Evolutionary conservation across 2,329 filamentous ascomycete species (phyloP), one percentile per base, ranked within the genome.

Genomic region (Diplodia corticola): DNA sequence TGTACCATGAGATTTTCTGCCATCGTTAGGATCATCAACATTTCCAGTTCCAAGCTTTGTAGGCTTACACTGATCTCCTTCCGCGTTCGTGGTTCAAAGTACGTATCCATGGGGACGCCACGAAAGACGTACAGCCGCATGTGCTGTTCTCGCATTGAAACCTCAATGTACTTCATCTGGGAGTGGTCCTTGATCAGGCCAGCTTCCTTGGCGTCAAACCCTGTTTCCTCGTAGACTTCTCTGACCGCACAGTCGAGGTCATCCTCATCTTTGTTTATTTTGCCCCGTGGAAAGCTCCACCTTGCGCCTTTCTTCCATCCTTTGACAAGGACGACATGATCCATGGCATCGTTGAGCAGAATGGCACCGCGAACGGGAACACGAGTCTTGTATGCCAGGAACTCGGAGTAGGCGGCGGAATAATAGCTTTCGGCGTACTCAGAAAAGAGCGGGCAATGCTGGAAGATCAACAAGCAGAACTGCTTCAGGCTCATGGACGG

Each of bases 271-370:
- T 97, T 96, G 82, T 97, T 97, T 80, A 99, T 98, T 81, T 99
- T 99, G 46, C 95, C 96, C 60, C 94, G 84, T 0, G 95, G 95
- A 67, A 99, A 99, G 76, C 93, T 96, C 95, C 95, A 99, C 75
- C 90, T 94, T 13, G 94, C 91, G 37, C 90, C 89, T 77, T 97
- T 98, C 82, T 98, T 99, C 92, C 93, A 99, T 17, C 95, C 96
- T 75, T 97, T 96, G 67, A 99, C 96, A 50, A 99, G 83, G 15
- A 99, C 87, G 0, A 93, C 91, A 63, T 93, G 89, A 73, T 98
- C 94, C 93, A 99, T 97, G n/a, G 86, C 87, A 68, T 93, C 84
- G 75, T 97, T 97, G 61, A 99, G 85, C 82, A 99, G 83, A 68
- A 99, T 97, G 64, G 93, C 94, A 40, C 95, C 95, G 70, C 95